Base-by-base conservation (phyloP, 2,329 filamentous ascomycete species). In the Fusarium lyarnte region DNA sequence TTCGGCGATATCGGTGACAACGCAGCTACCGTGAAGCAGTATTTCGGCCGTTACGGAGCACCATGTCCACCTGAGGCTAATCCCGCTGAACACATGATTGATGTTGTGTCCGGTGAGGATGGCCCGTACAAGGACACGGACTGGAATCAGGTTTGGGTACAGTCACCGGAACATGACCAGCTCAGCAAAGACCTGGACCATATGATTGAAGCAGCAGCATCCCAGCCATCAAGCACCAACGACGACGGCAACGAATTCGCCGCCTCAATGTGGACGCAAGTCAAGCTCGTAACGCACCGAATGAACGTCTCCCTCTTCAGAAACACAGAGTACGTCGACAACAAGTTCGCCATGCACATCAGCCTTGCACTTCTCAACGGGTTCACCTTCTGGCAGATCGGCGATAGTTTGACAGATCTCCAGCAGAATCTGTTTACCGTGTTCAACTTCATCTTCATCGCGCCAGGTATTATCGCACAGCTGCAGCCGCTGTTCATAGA, bases 71-170 rank as follows among this genome's bases (percentile, higher is more conserved):
- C 83, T 1, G 87, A 89, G 1, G 88, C 88, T 14, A 94, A 94
- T 74, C 91, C 91, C 3, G 92, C 92, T 1, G 92, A 94, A 78
- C 92, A 91, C 84, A 94, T 94, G 90, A 88, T 94, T 55, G 85
- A 88, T 57, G 85, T 87, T 25, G 85, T 87, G 8, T 87, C 87
- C 1, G 87, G 87, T 0, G 78, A 81, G 23, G 77, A 33, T 86
- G 3, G 85, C 83, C 2, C 83, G 79, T 62, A 80, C 71, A 75
- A 84, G 66, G 45, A 58, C 8, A 35, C 45, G 3, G 87, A 93
- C 78, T 93, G 90, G 91, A 91, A 90, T 77, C 85, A 92, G 33
- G 87, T 93, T 72, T 94, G 92, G 92, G 83, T 86, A n/a, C 85
- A 85, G 29, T 94, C 89, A 1, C 83, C 87, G 1, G 86, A 93